Conservation (phyloP, 2,329 filamentous ascomycete genomes). For the Penicillium sumatraense region DNA sequence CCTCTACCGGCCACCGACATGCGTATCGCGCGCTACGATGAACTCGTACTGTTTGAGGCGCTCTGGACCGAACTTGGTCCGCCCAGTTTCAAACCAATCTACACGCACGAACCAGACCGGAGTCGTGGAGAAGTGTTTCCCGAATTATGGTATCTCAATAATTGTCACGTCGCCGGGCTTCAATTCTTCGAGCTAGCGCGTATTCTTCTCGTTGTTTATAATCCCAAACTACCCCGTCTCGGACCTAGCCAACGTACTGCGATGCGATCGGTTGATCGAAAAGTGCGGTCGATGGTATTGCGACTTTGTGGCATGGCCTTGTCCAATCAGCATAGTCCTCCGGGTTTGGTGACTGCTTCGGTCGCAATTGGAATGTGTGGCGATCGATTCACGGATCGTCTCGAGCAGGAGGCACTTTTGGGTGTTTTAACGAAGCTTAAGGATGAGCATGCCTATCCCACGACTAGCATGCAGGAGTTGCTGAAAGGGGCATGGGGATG, state of each 20-base stretch:
- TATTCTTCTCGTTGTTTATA: conserved; percentile 61
- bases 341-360: conserved; percentile 54
- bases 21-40: conserved; percentile 21
- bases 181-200: conserved; percentile 64
- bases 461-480: conserved; percentile 8
- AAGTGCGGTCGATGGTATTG: conserved; percentile 49
- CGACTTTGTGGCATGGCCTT: conserved; percentile 63
- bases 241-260: conserved; percentile 38
- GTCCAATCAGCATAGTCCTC: conserved; percentile 60
- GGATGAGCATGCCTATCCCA: conserved; percentile 24
- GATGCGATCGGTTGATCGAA: conserved; percentile 18
- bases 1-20: conserved; percentile 7
- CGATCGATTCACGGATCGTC: conserved; percentile 33
- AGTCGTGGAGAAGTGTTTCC: conserved; percentile 56
- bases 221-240: conserved; percentile 58
- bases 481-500: conserved; percentile 21
- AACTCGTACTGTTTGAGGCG: conserved; percentile 51
- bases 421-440: conserved; percentile 26
- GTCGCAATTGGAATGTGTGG: conserved; percentile 40
- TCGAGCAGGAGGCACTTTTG: conserved; percentile 36
- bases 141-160: conserved; percentile 61
- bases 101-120: conserved; percentile 45
- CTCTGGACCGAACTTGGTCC: conserved; percentile 56
- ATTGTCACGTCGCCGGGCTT: conserved; percentile 63
- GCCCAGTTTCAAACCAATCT: conserved; percentile 60